Conservation (phyloP, 176 grass and related monocot genomes). For the Oryza coarctata region DNA sequence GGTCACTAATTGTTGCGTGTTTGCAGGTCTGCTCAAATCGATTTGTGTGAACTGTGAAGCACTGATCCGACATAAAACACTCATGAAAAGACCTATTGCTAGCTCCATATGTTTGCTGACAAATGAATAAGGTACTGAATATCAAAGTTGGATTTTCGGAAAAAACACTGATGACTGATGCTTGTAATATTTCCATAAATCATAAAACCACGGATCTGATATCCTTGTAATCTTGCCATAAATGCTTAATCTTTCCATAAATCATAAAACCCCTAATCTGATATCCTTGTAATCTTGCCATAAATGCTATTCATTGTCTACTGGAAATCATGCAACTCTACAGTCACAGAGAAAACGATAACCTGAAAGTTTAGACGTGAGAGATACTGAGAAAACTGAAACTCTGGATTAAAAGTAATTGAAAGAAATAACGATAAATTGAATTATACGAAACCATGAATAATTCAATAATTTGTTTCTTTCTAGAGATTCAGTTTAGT, state of each 20-base stretch:
- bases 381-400: background rate
- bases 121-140: background rate
- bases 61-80: constrained; percentile 13
- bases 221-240: background rate
- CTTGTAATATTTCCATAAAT: background rate
- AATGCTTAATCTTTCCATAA: background rate
- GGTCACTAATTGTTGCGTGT: background rate
- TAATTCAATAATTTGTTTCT: background rate
- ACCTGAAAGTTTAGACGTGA: background rate
- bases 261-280: background rate
- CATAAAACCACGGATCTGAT: background rate
- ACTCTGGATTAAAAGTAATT: background rate
- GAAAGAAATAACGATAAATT: background rate
- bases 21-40: background rate
- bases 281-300: background rate
- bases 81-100: background rate
- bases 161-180: background rate
- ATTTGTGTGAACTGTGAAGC: constrained; percentile 4
- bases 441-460: background rate
- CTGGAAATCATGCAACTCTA: background rate
- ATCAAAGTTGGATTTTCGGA: background rate
- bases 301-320: background rate
- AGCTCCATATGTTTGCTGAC: background rate
- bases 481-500: background rate
- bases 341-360: background rate